Evolutionary conservation across 2,329 filamentous ascomycete genomes (phyloP), one percentile per base, ranked within the genome.

Genomic region (Stagonosporopsis chrysanthemi): DNA sequence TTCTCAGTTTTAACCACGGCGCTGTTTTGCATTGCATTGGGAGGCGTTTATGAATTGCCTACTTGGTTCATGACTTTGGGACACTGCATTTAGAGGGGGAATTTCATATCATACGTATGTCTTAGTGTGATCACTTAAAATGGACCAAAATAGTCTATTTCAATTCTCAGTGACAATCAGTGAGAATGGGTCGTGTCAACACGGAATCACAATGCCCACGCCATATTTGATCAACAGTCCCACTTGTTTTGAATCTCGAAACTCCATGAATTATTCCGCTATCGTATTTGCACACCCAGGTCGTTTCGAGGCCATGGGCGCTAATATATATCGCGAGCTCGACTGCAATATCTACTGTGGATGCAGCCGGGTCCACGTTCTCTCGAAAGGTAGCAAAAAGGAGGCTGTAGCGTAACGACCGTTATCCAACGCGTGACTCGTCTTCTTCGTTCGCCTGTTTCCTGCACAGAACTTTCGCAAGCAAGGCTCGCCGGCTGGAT

Each of bases 1-100:
- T 43, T 52, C 22, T 49, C 33, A 38, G 33, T 33, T 29, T 24
- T 4, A 17, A 7, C 15, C 19, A 47, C 38, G 29, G 43, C 22
- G 43, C 39, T 52, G 29, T 49, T 60, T 41, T 61, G 58, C 62
- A 65, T 65, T 58, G 63, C 65, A 67, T 67, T 56, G 61, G 59
- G 54, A 33, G 62, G 64, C 47, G 61, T 65, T 61, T 11, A 33
- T 14, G 23, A 24, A 7, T 17, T 31, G 29, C 9, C 9, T 31
- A 12, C 7, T 15, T 40, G 17, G 22, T 50, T 35, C 15, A 36
- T 28, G 12, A 22, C 31, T 29, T 17, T 12, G 19, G 23, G 36
- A 42, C 36, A 38, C 36, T 12, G 17, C 41, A 51, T 50, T 15
- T 56, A 56, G 46, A 56, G 22, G 46, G 51, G 22, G 29, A 42